Base-by-base conservation (phyloP, 1,284 basidiomycete genomes). In the Fereydounia khargensis region DNA sequence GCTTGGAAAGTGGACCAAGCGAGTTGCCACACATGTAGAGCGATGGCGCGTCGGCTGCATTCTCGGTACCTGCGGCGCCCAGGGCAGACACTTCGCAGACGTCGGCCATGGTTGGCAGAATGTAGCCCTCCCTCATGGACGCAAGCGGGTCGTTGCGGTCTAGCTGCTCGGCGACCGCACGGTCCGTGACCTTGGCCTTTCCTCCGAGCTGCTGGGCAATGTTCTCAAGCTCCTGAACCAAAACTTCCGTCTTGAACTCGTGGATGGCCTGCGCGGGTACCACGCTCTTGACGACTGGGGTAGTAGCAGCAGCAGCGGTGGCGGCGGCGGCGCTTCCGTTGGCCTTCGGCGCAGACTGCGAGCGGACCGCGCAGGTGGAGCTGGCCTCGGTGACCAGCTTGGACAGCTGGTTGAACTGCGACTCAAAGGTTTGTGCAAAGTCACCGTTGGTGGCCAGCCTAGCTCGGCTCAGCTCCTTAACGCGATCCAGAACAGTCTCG, bases 11-110 rank as follows among this genome's bases (percentile, higher is more conserved):
- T 36, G 87, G 81, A 1, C 94, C 94, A 3, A 98, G 83, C 33
- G 91, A 96, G 79, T 99, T 98, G 35, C 94, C 95, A 77, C 90
- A 95, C 39, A 99, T 84, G 77, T 98, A 99, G 31, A 86, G 84
- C 74, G 84, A 49, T 20, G 51, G 37, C 24, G 47, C 60, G 27
- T 50, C 45, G 10, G 56, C 46, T 1, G 48, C 37, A 0, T 51
- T 59, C 22, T 59, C 61, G 11, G 55, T 38, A 5, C 22, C 23
- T 5, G 47, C 45, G 14, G 24, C 37, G 18, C 42, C 39, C 1
- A 18, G 9, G 20, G 56, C 55, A 38, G 44, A 46, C 6, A 46
- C 27, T 35, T 45, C 40, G 49, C 56, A 55, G 19, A 65, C 58
- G 41, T 61, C 61, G 22, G 41, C 48, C 43, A 65, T 48, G 3